Percentiles rank a stretch among this genome's conserved stretches.
Conservation (phyloP, 495 filamentous ascomycete genomes). For the Penicillium maclennaniae region DNA sequence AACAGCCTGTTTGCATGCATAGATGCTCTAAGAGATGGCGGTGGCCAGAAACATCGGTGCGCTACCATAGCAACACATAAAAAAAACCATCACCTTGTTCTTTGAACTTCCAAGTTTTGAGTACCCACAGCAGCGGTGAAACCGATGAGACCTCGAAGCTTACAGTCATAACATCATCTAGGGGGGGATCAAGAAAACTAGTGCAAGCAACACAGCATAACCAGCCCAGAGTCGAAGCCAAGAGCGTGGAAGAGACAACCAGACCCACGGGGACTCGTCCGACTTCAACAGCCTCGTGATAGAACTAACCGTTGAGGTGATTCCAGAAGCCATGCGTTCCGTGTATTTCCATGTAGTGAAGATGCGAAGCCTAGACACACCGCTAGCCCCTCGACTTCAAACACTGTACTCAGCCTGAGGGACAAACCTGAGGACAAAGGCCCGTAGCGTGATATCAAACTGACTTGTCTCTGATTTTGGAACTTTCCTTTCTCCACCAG, state of each 20-base stretch:
- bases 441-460: neutral
- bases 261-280: constrained; percentile 18
- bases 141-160: constrained; percentile 37
- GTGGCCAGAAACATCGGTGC: constrained; percentile 13
- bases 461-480: constrained; percentile 18
- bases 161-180: constrained; percentile 11
- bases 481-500: constrained; percentile 5
- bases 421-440: constrained; percentile 13
- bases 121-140: constrained; percentile 35
- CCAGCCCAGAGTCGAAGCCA: constrained; percentile 23
- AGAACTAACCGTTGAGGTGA: constrained; percentile 5
- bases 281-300: constrained; percentile 18
- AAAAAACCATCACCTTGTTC: constrained; percentile 34
- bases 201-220: constrained; percentile 22
- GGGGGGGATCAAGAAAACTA: constrained; percentile 14
- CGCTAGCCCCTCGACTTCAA: constrained; percentile 7
- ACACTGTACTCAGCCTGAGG: constrained; percentile 7
- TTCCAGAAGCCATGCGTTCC: constrained; percentile 5
- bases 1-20: constrained; percentile 33
- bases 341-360: neutral
- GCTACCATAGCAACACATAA: neutral
- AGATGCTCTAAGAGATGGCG: constrained; percentile 2
- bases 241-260: constrained; percentile 15
- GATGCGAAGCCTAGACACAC: neutral
- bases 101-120: constrained; percentile 25